Base-by-base conservation (phyloP, 768 basidiomycete species). In the Boletus pseudo-olivaceus region DNA sequence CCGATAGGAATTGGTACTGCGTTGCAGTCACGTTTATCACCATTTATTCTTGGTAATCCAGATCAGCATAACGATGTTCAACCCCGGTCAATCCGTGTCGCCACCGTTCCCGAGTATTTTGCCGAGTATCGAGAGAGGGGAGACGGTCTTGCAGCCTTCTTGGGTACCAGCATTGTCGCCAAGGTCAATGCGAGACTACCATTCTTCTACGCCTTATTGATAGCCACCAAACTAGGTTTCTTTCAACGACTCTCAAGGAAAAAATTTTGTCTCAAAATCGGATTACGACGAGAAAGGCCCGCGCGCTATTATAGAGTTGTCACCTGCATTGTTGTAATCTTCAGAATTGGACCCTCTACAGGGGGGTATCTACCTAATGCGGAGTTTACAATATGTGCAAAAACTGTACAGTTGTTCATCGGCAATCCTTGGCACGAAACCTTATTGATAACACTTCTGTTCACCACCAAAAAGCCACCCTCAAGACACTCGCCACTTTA, bases 71-170 rank as follows among this genome's bases (percentile, higher is more conserved):
- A 82, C 32, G 88, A 92, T 11, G 73, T 88, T 20, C 90, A 91
- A 61, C 76, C 90, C n/a, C 81, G 83, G 30, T 70, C 73, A 29
- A 81, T 84, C 38, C 80, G 83, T 23, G 75, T 83, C 7, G 66
- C 91, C 47, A 79, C 74, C 34, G 80, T 93, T 8, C 93, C 93
- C 1, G 93, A 95, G 32, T 95, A 94, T 69, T 97, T 93, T 67
- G 86, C 88, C 8, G 92, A 95, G 67, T 97, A 90, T 63, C 78
- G 90, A 53, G 90, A 93, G 47, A 89, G 83, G 41, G 92, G 91
- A 2, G 90, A 92, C 49, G 87, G 87, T 2, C 75, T 86, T 37
- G 87, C 90, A 5, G 84, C 87, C 11, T 94, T 93, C 75, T 72
- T 94, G 53, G 92, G 92, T 1, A 77, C 84, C 17, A 87, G 86